Evolutionary conservation across 176 grass and related monocot genomes (phyloP), one percentile per base, ranked within the genome.

Genomic region (Lolium multiflorum): DNA sequence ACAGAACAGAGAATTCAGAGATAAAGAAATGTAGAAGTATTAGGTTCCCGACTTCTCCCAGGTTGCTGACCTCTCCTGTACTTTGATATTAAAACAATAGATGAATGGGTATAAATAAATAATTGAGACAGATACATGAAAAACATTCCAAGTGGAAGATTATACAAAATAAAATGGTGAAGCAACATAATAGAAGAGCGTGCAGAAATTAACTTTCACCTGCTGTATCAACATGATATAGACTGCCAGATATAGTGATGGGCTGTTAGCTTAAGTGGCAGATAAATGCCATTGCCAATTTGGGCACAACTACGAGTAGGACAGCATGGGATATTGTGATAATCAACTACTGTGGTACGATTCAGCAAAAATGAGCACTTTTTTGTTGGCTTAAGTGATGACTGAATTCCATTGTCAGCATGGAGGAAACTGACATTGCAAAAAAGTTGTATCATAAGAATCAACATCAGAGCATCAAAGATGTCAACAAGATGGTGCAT

Each of bases 21-120:
- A 81, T 80, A 50, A 79, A 81, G 44, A 65, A 81, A 67, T 55
- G 7, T 3, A 55, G 43, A 74, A 75, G 58, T 75, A 87, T 47
- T 41, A 82, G 58, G 46, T 75, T 66, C 26, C 31, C 50, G 60
- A 41, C 14, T 28, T 80, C 76, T 61, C 76, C 18, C 31, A 35
- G 58, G 59, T 75, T 66, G 46, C 31, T 63, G 60, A 41, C 14
- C 20, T 80, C 76, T 61, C 76, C 18, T 71, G 41, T 41, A 70
- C n/a, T 54, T 71, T 6, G 16, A 52, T 1, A 75, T 77, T 84
- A 1, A 3, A 76, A 76, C 0, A 6, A 22, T 41, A 37, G 46
- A 65, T 25, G 28, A 77, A 43, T 54, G 72, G 2, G 18, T 3
- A 65, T 62, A 71, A 41, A 38, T 48, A 17, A 54, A 76, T 66